Evolutionary conservation across 2,329 filamentous ascomycete species (phyloP), one percentile per base, ranked within the genome.

Genomic region (Hypoxylon sp.): DNA sequence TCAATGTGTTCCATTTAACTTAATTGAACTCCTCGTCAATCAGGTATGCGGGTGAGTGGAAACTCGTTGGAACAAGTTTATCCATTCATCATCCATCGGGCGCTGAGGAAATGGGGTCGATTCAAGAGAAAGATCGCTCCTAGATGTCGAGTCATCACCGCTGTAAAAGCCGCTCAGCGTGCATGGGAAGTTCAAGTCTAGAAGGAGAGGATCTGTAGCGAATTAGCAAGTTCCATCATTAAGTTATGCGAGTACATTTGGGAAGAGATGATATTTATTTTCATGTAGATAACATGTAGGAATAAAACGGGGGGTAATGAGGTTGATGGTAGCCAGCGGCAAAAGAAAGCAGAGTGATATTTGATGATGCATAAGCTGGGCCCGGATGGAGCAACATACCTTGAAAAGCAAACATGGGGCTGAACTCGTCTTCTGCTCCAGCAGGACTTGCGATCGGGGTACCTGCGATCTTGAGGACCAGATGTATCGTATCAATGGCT

Each of bases 151-250:
- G 21, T 62, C 66, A 11, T 66, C 63, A 1, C 36, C 53, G 30
- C 32, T 50, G 13, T 62, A 64, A 36, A 66, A 65, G 7, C 50
- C 50, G 38, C 67, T 60, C 13, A 71, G 46, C 13, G 62, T 61
- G 21, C 60, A 68, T 10, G 65, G 68, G 23, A 69, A 67, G 6
- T 63, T 64, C 23, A 71, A 38, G 43, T 71, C 66, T 51, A 70
- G 30, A 52, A 70, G 60, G 13, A 66, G 63, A 14, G 68, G 66
- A 19, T 69, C 68, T 71, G 10, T 36, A 19, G n/a, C 6, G 6
- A 17, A 52, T 71, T 46, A 67, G 60, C 28, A 7, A 28, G 13
- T n/a, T 58, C 36, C 14, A 17, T 23, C 23, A n/a, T 55, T 51
- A n/a, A 17, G 30, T n/a, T 51, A 7, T 19, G n/a, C 6, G 32